These are phyloP conservation scores for Hyparrhenia diplandra DNA, from an alignment of 176 grass and related monocot species.

Conservation along the genomic window DNA sequence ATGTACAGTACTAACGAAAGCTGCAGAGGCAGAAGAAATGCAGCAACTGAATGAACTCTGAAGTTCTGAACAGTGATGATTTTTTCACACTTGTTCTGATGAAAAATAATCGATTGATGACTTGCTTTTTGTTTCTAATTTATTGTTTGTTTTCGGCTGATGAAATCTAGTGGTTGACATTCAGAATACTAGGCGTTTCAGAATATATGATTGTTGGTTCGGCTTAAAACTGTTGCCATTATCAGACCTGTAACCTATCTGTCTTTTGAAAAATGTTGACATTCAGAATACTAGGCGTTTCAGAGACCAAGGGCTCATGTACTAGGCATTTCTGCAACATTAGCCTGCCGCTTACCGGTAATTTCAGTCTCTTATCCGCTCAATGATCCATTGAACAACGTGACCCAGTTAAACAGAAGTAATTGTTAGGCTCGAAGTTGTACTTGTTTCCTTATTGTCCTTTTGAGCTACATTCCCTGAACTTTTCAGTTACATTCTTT, in stretches of 20 bases:
- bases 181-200: too few species aligned
- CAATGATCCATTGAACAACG: background rate
- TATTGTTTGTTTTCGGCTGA: background rate
- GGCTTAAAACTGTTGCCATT: background rate
- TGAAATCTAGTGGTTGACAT: background rate
- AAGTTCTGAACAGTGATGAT: background rate
- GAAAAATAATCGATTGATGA: background rate
- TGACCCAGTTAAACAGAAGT: background rate
- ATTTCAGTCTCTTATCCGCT: constrained; percentile 8
- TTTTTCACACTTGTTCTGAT: background rate
- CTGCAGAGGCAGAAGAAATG: background rate
- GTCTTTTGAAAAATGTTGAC: too few species aligned
- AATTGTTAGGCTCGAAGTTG: background rate
- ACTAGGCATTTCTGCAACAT: constrained; percentile 67
- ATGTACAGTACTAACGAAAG: background rate
- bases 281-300: too few species aligned
- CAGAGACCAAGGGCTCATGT: constrained; percentile 50
- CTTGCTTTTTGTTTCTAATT: background rate
- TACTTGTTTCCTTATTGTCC: background rate
- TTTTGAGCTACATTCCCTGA: background rate
- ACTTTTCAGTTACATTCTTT: background rate
- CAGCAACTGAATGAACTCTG: background rate
- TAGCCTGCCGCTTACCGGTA: constrained; percentile 65
- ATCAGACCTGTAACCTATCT: background rate
- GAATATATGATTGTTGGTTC: background rate